These are phyloP conservation scores for Kwoniella europaea DNA, from an alignment of 768 basidiomycete genomes.

Conservation along the genomic window DNA sequence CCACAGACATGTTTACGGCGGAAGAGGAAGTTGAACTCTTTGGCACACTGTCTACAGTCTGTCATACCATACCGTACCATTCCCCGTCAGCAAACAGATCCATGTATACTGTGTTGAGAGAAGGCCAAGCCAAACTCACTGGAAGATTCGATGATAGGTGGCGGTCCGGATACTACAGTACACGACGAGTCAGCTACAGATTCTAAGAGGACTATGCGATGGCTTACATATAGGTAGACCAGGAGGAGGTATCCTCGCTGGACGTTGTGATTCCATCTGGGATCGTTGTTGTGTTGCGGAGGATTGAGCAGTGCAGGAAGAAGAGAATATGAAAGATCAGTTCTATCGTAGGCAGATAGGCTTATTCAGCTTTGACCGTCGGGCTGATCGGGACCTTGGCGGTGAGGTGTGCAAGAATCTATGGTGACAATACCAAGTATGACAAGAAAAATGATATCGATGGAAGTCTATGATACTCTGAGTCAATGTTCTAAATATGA, in stretches of 20 bases:
- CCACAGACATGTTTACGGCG: conserved; percentile 52
- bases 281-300: neutral
- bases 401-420: too few relatives aligned
- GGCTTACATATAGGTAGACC: conserved; percentile 49
- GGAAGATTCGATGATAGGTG: conserved; percentile 50
- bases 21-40: conserved; percentile 54
- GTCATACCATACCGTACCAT: neutral
- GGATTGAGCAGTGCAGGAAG: neutral
- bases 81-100: neutral
- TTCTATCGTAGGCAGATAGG: neutral
- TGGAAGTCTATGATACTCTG: neutral
- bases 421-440: too few relatives aligned
- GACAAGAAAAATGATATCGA: neutral
- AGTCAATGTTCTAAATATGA: neutral
- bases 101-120: neutral
- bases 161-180: conserved; percentile 50
- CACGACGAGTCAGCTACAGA: conserved; percentile 12
- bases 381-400: neutral
- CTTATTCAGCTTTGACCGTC: conserved; percentile 14
- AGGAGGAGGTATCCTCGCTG: conserved; percentile 30
- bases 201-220: neutral
- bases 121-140: conserved; percentile 27
- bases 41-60: conserved; percentile 56
- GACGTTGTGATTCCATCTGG: conserved; percentile 24
- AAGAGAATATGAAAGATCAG: neutral